These are phyloP conservation scores for Bruguiera parviflora DNA, from an alignment of 345 rosid genomes.

Conservation along the genomic window DNA sequence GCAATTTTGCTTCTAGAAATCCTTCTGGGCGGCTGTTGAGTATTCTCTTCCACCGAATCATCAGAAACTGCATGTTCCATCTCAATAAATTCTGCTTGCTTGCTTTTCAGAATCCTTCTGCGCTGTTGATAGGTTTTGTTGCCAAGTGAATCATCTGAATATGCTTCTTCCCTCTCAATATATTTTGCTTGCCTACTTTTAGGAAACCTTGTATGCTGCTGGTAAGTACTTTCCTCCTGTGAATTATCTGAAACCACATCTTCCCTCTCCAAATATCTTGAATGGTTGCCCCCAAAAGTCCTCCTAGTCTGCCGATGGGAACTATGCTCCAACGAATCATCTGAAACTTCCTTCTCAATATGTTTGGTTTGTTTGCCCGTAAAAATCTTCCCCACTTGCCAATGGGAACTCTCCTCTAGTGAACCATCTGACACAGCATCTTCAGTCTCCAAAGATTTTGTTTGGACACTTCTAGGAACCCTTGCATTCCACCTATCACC, in stretches of 20 bases:
- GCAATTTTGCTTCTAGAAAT: conserved; percentile 22
- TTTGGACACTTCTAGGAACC: conserved; percentile 17
- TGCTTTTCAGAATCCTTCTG: conserved; percentile 27
- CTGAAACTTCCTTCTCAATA: conserved; percentile 14
- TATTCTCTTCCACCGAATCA: conserved; percentile 36
- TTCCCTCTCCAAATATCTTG: conserved; percentile 18
- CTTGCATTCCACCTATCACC: conserved; percentile 13
- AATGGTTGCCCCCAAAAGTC: conserved; percentile 14
- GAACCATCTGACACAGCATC: conserved; percentile 31
- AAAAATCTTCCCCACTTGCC: conserved; percentile 6
- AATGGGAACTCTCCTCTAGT: conserved; percentile 19
- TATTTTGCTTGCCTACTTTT: conserved; percentile 18
- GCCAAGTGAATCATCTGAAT: conserved; percentile 52
- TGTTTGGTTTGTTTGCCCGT: conserved; percentile 20
- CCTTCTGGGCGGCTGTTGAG: conserved; percentile 8
- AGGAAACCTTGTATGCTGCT: conserved; percentile 13
- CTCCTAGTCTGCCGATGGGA: not conserved
- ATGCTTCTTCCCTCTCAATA: conserved; percentile 39
- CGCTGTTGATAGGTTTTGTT: conserved; percentile 24
- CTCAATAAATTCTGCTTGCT: conserved; percentile 28
- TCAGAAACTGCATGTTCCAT: conserved; percentile 35
- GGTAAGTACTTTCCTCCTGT: conserved; percentile 10
- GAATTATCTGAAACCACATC: conserved; percentile 24
- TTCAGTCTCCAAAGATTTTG: conserved; percentile 10
- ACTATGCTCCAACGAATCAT: conserved; percentile 34